Conservation (phyloP, 2,329 filamentous ascomycete genomes). For the Ceratocystis colombiana region DNA sequence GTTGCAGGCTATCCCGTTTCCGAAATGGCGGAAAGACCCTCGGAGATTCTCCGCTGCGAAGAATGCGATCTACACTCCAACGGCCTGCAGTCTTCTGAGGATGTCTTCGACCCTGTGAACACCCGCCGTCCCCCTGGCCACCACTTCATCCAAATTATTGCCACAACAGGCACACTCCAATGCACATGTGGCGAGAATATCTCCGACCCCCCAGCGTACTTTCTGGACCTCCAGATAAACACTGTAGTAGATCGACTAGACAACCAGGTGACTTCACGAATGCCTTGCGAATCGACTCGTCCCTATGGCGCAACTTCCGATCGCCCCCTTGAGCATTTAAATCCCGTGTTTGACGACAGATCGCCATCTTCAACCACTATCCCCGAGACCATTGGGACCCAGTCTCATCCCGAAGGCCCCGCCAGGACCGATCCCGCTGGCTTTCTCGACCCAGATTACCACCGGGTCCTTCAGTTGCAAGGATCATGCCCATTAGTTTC, state of each 20-base stretch:
- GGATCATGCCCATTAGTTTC: not conserved
- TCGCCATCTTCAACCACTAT: too few species aligned
- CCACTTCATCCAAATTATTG: not conserved
- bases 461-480: not conserved
- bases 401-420: not conserved
- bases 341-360: too few species aligned
- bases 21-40: not conserved
- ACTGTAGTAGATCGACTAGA: not conserved
- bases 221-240: not conserved
- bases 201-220: not conserved
- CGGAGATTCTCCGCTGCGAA: not conserved
- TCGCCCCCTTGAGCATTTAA: not conserved
- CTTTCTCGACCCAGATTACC: not conserved
- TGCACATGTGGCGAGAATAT: not conserved
- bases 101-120: not conserved
- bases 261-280: not conserved
- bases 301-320: not conserved
- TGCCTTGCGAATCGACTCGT: not conserved
- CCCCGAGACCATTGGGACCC: not conserved
- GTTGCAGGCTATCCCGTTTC: not conserved
- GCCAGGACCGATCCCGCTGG: not conserved
- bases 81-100: not conserved
- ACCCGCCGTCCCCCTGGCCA: too few species aligned
- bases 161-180: not conserved
- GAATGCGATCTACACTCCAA: not conserved